Evolutionary conservation across 176 grass and related monocot genomes (phyloP), one percentile per base, ranked within the genome.

Genomic region (Aegilops umbellulata): DNA sequence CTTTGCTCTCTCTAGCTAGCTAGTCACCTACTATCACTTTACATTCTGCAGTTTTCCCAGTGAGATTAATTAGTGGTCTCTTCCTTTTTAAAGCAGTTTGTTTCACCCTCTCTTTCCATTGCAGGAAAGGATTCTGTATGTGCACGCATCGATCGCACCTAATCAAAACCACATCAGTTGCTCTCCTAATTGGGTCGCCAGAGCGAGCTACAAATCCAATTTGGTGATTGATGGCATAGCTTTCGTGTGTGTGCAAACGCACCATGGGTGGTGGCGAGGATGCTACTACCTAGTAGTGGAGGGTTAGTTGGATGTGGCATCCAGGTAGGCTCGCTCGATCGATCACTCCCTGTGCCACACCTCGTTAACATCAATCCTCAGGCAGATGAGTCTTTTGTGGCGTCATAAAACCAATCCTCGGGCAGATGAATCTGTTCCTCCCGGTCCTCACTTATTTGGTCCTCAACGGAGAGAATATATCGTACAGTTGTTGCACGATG

Each of bases 271-370:
- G 86, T 87, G 79, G 79, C 69, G 17, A 82, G 31, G 60, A 77
- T 77, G 4, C 2, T 69, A 9, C 7, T 10, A 19, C 15, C 3
- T 9, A 34, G 6, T 55, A 34, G 39, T 74, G 65, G 10, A 29
- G 69, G 69, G 35, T 42, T 72, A 72, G 66, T 15, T 9, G 71
- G 64, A 46, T 65, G 55, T 84, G 82, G 42, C 41, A 15, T 89
- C 66, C 87, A 89, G 41, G 81, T 80, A 71, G 74, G 51, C 35
- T 47, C 14, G 6, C n/a, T n/a, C n/a, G n/a, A n/a, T n/a, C n/a
- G n/a, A n/a, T n/a, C n/a, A n/a, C 12, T 70, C 36, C 51, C 31
- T 9, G 46, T 15, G 14, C 1, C 65, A 72, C 64, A 8, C 3
- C 8, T 39, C 32, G 1, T 26, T 29, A 26, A 11, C 7, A 19